Evolutionary conservation across 805 yeast genomes (phyloP).

Genomic region (Pichia exigua): DNA sequence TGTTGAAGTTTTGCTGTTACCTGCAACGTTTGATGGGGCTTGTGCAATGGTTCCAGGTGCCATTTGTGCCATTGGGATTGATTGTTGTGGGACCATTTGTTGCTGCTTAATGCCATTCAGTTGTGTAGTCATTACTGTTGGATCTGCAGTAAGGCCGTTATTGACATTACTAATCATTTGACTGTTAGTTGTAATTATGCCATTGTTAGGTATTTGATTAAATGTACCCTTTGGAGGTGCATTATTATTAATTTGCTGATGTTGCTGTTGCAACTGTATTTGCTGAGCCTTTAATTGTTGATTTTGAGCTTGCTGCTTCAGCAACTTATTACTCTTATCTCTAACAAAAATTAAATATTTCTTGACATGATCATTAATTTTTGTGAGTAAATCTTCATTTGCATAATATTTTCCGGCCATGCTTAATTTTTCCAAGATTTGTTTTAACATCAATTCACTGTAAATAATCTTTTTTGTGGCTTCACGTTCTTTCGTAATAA

Average conservation of each 20-base stretch:
- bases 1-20: not conserved
- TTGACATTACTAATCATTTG: not conserved
- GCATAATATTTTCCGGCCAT: conserved; percentile 48
- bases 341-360: conserved; percentile 69
- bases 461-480: conserved; percentile 73
- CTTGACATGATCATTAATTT: conserved; percentile 63
- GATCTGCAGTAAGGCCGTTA: not conserved
- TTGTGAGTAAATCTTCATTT: conserved; percentile 62
- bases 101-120: not conserved
- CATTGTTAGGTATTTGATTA: conserved; percentile 4
- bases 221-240: conserved; percentile 7
- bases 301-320: conserved; percentile 26
- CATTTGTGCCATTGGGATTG: not conserved
- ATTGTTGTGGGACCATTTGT: not conserved
- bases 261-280: conserved; percentile 18
- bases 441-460: conserved; percentile 70
- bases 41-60: not conserved
- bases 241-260: conserved; percentile 8
- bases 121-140: not conserved
- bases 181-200: not conserved
- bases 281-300: conserved; percentile 16
- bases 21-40: not conserved
- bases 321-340: conserved; percentile 35
- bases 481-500: conserved; percentile 64
- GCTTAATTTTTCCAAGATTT: conserved; percentile 62